A percentile compares a stretch with the other conserved stretches of the same genome.
Conservation (phyloP, 495 filamentous ascomycete species). For the Lophiostoma macrostomum region DNA sequence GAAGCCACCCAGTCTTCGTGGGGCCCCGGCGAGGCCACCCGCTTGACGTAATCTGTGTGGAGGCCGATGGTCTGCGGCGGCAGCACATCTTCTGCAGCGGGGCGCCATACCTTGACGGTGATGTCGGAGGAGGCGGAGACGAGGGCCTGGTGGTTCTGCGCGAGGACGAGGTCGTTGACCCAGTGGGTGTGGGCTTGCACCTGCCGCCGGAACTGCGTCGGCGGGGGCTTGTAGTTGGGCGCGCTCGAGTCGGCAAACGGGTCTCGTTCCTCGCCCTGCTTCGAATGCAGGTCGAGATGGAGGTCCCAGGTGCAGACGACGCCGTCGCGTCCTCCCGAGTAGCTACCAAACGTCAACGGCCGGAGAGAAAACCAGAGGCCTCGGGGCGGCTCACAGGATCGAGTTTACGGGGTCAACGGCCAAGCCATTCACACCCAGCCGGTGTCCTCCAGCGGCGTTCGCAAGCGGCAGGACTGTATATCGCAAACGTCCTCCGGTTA, state of each 20-base stretch:
- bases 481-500: not conserved
- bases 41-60: constrained; percentile 95
- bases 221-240: constrained; percentile 32
- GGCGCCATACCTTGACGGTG: constrained; percentile 91
- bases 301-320: constrained; percentile 95
- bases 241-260: constrained; percentile 32
- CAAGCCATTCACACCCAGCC: constrained; percentile 90
- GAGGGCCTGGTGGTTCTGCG: constrained; percentile 74
- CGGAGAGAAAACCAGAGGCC: not conserved
- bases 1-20: constrained; percentile 88
- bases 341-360: constrained; percentile 54
- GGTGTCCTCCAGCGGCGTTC: constrained; percentile 85
- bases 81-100: constrained; percentile 64
- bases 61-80: constrained; percentile 81
- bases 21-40: constrained; percentile 71
- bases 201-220: constrained; percentile 79
- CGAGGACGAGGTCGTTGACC: constrained; percentile 94
- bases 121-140: constrained; percentile 95
- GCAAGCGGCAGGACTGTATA: constrained; percentile 84
- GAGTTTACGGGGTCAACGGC: constrained; percentile 79
- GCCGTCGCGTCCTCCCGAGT: constrained; percentile 93
- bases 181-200: constrained; percentile 98
- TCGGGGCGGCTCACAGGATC: constrained; percentile 63
- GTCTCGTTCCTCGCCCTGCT: constrained; percentile 33
- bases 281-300: constrained; percentile 53